Conservation (phyloP, 306 rosid species). For the Cicer arietinum region DNA sequence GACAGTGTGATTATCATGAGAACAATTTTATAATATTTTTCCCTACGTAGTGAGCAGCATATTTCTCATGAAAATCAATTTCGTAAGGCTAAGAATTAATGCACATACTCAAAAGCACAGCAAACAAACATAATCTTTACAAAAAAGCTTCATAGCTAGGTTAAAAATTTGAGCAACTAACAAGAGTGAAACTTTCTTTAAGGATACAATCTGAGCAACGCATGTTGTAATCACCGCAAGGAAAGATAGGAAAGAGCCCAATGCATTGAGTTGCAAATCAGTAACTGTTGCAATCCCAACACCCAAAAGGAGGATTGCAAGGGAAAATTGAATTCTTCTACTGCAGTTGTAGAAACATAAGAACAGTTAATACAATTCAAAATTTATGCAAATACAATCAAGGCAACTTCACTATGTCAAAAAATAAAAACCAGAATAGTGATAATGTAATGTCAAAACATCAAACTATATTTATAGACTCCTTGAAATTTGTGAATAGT, state of each 20-base stretch:
- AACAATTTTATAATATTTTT: neutral
- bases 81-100: neutral
- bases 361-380: constrained; percentile 40
- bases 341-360: constrained; percentile 41
- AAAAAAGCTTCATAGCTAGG: neutral
- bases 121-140: neutral
- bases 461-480: too few species aligned
- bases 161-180: constrained; percentile 7
- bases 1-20: neutral
- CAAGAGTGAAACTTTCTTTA: constrained; percentile 7
- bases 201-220: constrained; percentile 98
- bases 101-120: constrained; percentile 6
- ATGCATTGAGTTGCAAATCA: constrained; percentile 87
- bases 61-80: neutral
- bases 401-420: neutral
- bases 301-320: constrained; percentile 76
- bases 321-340: constrained; percentile 76
- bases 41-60: neutral
- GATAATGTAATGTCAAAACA: too few species aligned
- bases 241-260: constrained; percentile 83
- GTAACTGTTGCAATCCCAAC: constrained; percentile 97
- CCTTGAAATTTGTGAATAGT: too few species aligned
- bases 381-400: neutral
- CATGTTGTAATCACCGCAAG: constrained; percentile 92
- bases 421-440: too few species aligned